A percentile compares a stretch with the other conserved stretches of the same genome.
Conservation (phyloP, 139 green algal genomes). For the Yamagishiella unicocca region DNA sequence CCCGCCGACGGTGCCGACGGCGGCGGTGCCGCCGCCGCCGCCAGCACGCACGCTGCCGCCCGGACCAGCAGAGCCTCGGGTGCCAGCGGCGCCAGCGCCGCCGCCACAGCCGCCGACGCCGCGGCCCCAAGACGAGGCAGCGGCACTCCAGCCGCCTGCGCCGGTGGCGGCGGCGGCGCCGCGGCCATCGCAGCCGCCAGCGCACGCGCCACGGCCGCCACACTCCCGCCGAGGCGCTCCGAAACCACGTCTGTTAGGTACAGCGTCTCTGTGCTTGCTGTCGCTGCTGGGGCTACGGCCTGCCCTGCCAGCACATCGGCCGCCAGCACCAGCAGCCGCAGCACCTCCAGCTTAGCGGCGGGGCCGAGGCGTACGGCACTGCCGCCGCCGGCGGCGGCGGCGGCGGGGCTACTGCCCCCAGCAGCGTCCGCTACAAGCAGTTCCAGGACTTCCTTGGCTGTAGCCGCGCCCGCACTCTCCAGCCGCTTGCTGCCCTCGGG, state of each 20-base stretch:
- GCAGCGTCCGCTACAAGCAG: not conserved
- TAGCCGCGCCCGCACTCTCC: not conserved
- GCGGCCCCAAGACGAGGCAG: too few relatives aligned
- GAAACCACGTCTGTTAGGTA: not conserved
- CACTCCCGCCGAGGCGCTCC: not conserved
- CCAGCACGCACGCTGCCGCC: not conserved
- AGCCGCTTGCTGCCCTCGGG: too few relatives aligned
- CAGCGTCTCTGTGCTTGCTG: too few relatives aligned
- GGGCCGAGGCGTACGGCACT: not conserved
- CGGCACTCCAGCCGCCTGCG: too few relatives aligned
- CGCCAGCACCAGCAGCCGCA: slow-evolving; percentile 22
- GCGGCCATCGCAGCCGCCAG: not conserved
- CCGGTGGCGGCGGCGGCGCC: too few relatives aligned
- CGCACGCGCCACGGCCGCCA: not conserved
- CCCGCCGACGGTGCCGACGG: not conserved
- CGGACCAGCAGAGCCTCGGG: slow-evolving; percentile 10
- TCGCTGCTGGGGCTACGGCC: too few relatives aligned
- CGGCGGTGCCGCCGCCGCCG: not conserved
- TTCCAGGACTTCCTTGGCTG: not conserved
- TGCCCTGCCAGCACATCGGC: slow-evolving; percentile 10
- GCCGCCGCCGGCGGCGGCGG: not conserved
- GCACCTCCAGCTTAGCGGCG: not conserved
- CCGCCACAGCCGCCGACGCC: not conserved
- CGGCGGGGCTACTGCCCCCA: too few relatives aligned
- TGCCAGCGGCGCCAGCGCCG: not conserved